Base-by-base conservation (phyloP, 2,329 filamentous ascomycete species). In the Epichloe elymi region DNA sequence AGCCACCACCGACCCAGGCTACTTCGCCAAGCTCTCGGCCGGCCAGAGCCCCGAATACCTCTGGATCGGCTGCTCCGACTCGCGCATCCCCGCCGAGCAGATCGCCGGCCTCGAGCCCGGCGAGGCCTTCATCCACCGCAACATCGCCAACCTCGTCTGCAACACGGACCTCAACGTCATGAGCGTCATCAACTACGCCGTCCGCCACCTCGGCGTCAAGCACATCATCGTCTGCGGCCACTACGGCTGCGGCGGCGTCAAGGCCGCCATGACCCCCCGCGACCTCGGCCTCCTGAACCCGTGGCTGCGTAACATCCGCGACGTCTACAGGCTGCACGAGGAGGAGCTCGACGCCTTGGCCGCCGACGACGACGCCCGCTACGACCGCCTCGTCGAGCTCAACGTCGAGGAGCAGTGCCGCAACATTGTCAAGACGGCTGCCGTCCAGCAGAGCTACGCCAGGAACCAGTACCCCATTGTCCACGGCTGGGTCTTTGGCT, bases 31-130 rank as follows among this genome's bases (percentile, higher is more conserved):
- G 63, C 74, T 87, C 54, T 69, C 74, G 19, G 76, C 75, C 8
- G 83, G 83, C 44, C 83, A 87, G 69, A 70, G 69, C 15, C 83
- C 83, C 51, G 81, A 86, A 61, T 86, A 86, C 66, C 76, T 87
- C 50, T 95, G 88, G 87, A 87, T 95, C 63, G 89, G 90, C 46
- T 96, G 89, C 75, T 85, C 85, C 67, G 89, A 95, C 74, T 88
- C 83, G 40, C 86, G 90, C 58, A 87, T 91, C 64, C 90, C 90
- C n/a, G 89, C 91, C 60, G 91, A 90, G 62, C 86, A 86, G 63
- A 82, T 96, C 65, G 82, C 88, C 45, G 84, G 86, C 57, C 78
- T 91, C 51, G 75, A 85, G 63, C 87, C 89, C n/a, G 89, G 89
- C 59, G 88, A 95, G 69, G 85, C 91, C 61, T 96, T 95, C 67